Percentiles rank a stretch among this genome's conserved stretches.
phyloP scores from a whole-genome alignment of 306 rosid species.

The Citrullus amarus region DNA sequence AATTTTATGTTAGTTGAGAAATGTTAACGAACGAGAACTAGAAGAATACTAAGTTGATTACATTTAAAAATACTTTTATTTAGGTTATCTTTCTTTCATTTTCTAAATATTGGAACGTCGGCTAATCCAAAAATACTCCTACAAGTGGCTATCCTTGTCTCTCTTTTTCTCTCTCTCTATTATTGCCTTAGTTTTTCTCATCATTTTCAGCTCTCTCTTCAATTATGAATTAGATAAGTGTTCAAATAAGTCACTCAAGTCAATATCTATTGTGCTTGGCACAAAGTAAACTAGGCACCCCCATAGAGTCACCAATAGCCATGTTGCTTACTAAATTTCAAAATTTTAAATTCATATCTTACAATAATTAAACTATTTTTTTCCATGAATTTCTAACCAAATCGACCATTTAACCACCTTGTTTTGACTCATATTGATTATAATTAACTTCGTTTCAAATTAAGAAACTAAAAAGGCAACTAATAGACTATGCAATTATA shows the following conservation, averaged over 20 bases:
- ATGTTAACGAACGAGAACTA: too few relatives aligned
- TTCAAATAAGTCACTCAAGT: background rate
- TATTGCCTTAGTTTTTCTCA: background rate
- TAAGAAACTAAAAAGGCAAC: background rate
- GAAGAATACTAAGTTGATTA: too few relatives aligned
- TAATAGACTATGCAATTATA: background rate
- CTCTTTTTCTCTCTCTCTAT: background rate
- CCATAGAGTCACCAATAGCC: background rate
- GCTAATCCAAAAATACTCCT: background rate
- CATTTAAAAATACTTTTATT: background rate
- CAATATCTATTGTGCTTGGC: background rate
- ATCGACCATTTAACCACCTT: background rate
- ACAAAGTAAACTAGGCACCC: background rate
- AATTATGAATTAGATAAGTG: slow-evolving; percentile 4
- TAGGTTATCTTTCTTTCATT: background rate
- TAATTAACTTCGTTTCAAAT: background rate
- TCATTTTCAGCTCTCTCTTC: background rate
- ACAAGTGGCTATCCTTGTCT: background rate
- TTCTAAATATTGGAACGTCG: background rate
- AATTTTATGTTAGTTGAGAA: too few relatives aligned
- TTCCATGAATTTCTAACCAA: background rate
- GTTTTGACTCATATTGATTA: background rate
- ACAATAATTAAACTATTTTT: background rate
- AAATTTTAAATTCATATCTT: background rate
- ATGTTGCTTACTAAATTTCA: background rate